Evolutionary conservation across 1,284 basidiomycete species (phyloP).

Genomic region (Tetrapyrgos nigripes): DNA sequence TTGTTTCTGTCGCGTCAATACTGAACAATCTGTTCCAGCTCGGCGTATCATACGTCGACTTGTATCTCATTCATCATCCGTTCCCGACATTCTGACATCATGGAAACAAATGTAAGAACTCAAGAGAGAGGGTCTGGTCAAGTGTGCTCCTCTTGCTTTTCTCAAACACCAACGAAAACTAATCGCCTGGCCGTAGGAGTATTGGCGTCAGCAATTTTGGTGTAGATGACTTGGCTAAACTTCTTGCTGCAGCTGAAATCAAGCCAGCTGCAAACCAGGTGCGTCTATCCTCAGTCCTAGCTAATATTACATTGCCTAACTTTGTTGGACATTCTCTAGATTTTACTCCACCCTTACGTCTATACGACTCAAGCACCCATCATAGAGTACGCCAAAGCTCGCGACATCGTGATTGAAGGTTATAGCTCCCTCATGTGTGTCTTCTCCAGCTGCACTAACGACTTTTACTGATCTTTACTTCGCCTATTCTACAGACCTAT

Average conservation of each 20-base stretch:
- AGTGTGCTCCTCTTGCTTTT: conserved; percentile 43
- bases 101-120: conserved; percentile 71
- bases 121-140: conserved; percentile 61
- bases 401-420: conserved; percentile 73
- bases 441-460: too few relatives aligned
- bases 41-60: conserved; percentile 69
- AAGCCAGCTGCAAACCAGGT: conserved; percentile 79
- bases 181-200: too few relatives aligned
- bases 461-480: too few relatives aligned
- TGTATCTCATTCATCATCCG: conserved; percentile 74
- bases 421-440: conserved; percentile 70
- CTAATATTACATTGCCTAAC: too few relatives aligned
- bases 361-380: conserved; percentile 61
- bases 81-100: conserved; percentile 58
- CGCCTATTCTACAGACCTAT: conserved; percentile 53
- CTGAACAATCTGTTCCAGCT: conserved; percentile 44
- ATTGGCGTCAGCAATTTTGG: conserved; percentile 81
- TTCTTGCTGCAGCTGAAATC: conserved; percentile 62
- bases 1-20: not conserved
- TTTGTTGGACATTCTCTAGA: conserved; percentile 40
- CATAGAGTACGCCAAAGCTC: conserved; percentile 59
- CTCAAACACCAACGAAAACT: too few relatives aligned
- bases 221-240: conserved; percentile 57
- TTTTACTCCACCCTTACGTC: conserved; percentile 74
- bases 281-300: conserved; percentile 7